Percentiles rank a stretch among this genome's conserved stretches.
phyloP scores from a whole-genome alignment of 306 rosid species.

The Psophocarpus tetragonolobus region DNA sequence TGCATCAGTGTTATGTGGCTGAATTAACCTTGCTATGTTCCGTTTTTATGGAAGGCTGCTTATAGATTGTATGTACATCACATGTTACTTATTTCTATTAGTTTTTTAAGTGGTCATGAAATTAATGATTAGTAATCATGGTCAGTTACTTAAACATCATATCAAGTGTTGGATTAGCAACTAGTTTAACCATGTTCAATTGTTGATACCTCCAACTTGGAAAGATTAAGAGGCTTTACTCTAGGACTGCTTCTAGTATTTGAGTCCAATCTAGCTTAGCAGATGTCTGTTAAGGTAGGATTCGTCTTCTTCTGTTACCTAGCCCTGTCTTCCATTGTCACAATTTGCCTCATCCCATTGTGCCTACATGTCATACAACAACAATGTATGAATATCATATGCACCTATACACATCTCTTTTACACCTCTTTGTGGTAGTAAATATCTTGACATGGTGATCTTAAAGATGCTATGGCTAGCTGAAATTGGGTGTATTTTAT shows the following conservation, averaged over 20 bases:
- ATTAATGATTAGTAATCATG: background rate
- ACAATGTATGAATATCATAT: slow-evolving; percentile 8
- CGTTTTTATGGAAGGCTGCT: background rate
- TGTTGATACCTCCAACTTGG: background rate
- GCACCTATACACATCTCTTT: background rate
- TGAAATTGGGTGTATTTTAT: background rate
- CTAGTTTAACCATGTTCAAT: background rate
- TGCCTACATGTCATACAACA: background rate
- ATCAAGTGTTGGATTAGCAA: slow-evolving; percentile 15
- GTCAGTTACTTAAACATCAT: background rate
- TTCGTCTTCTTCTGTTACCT: background rate
- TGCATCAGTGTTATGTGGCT: background rate
- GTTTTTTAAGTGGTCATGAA: background rate
- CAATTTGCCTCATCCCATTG: background rate
- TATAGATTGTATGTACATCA: background rate
- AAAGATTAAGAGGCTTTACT: background rate
- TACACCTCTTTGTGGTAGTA: background rate
- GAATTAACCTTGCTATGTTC: slow-evolving; percentile 14
- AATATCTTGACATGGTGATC: slow-evolving; percentile 16
- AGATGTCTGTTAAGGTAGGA: background rate
- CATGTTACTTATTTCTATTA: background rate
- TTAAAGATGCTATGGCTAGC: slow-evolving; percentile 7
- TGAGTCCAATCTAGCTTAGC: background rate
- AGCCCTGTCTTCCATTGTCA: background rate
- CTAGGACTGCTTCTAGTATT: background rate